Evolutionary conservation across 2,329 filamentous ascomycete species (phyloP).

Genomic region (Zymoseptoria ardabiliae): DNA sequence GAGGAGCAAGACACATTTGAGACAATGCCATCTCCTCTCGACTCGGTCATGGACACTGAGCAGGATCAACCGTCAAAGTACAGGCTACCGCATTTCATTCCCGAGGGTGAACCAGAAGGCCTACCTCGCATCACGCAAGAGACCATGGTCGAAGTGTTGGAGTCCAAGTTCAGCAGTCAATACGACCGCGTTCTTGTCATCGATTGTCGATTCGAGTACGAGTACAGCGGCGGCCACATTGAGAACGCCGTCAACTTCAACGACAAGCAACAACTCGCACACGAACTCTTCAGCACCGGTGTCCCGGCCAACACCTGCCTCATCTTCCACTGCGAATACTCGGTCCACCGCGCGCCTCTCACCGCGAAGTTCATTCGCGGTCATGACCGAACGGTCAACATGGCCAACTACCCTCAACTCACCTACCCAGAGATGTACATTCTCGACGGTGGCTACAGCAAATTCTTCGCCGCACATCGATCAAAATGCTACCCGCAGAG

Average conservation of each 20-base stretch:
- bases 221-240: slow-evolving; percentile 95
- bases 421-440: slow-evolving; percentile 98
- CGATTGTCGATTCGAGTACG: slow-evolving; percentile 97
- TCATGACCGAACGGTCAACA: slow-evolving; percentile 78
- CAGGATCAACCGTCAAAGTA: slow-evolving; percentile 59
- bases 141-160: slow-evolving; percentile 78
- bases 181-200: slow-evolving; percentile 82
- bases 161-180: slow-evolving; percentile 68
- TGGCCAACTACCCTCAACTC: slow-evolving; percentile 75
- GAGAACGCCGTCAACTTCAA: slow-evolving; percentile 92
- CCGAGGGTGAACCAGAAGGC: slow-evolving; percentile 72
- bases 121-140: slow-evolving; percentile 78
- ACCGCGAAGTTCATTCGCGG: slow-evolving; percentile 93
- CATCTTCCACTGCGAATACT: slow-evolving; percentile 97
- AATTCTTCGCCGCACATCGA: slow-evolving; percentile 75
- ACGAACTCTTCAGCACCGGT: slow-evolving; percentile 61
- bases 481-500: slow-evolving; percentile 84
- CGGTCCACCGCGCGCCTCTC: slow-evolving; percentile 86
- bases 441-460: slow-evolving; percentile 89
- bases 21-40: slow-evolving; percentile 42
- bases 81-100: slow-evolving; percentile 70
- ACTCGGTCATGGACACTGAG: slow-evolving; percentile 76
- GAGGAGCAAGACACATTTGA: slow-evolving; percentile 57
- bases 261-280: slow-evolving; percentile 80
- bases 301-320: slow-evolving; percentile 66